Evolutionary conservation across 371 early-diverging fungal species (phyloP).

Genomic region (Mucor racemosus): DNA sequence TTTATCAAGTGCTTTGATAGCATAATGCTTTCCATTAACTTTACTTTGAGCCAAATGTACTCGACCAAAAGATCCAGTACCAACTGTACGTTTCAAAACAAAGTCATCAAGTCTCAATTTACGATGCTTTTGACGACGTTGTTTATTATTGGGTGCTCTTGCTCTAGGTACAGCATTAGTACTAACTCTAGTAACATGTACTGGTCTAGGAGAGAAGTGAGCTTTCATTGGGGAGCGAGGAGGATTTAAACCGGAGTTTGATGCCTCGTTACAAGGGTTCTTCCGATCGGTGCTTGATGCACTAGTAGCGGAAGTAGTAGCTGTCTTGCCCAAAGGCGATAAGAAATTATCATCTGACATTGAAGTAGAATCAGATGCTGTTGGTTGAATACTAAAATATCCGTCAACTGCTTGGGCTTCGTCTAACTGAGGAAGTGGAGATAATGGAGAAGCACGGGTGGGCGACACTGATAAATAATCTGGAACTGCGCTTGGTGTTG

Average conservation of each 20-base stretch:
- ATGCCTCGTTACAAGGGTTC: constrained; percentile 9
- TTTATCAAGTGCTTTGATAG: constrained; percentile 93
- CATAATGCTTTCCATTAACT: constrained; percentile 62
- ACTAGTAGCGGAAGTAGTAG: not conserved
- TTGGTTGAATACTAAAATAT: constrained; percentile 21
- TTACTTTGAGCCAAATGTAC: constrained; percentile 67
- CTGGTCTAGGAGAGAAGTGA: constrained; percentile 21
- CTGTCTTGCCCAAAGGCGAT: constrained; percentile 9
- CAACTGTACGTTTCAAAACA: constrained; percentile 61
- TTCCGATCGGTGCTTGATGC: not conserved
- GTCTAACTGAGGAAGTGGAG: constrained; percentile 23
- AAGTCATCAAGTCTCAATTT: constrained; percentile 39
- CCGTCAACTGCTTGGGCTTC: constrained; percentile 11
- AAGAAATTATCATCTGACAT: not conserved
- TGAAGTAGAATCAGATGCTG: not conserved
- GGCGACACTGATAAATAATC: constrained; percentile 32
- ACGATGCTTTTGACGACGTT: constrained; percentile 27
- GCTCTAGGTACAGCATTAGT: constrained; percentile 30
- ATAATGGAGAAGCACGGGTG: constrained; percentile 33
- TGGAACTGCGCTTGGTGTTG: constrained; percentile 11
- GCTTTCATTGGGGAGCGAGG: constrained; percentile 28
- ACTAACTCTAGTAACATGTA: constrained; percentile 24
- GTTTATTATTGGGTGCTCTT: constrained; percentile 4
- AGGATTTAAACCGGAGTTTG: constrained; percentile 12
- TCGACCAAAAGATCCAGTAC: constrained; percentile 73